Evolutionary conservation across 2,329 filamentous ascomycete species (phyloP).

Genomic region (Cordyceps cicadae): DNA sequence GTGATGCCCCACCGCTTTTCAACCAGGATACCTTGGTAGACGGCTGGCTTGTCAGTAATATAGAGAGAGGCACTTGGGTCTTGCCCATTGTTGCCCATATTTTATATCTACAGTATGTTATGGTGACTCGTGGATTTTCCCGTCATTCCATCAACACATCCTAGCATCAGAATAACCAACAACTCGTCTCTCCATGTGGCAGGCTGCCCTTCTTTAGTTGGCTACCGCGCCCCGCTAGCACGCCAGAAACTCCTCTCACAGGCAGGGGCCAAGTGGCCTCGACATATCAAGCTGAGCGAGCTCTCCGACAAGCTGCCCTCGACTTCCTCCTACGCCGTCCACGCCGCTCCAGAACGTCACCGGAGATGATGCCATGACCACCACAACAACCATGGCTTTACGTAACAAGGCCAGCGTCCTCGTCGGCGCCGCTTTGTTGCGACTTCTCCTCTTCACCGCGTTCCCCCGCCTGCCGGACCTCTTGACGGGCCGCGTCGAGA

Average conservation of each 20-base stretch:
- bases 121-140: too few relatives aligned
- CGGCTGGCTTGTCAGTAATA: too few relatives aligned
- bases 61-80: too few relatives aligned
- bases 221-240: slow-evolving; percentile 2
- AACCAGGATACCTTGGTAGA: too few relatives aligned
- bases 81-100: too few relatives aligned
- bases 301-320: not conserved
- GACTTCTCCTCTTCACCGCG: slow-evolving; percentile 68
- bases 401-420: slow-evolving; percentile 52
- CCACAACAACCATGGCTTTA: slow-evolving; percentile 29
- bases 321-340: not conserved
- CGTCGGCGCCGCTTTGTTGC: slow-evolving; percentile 64
- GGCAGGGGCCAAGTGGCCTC: slow-evolving; percentile 19
- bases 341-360: slow-evolving; percentile 3
- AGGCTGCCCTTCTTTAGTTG: not conserved
- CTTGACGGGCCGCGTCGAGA: slow-evolving; percentile 84
- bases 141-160: too few relatives aligned
- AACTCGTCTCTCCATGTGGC: not conserved
- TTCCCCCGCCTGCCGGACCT: slow-evolving; percentile 81
- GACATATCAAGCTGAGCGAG: slow-evolving; percentile 11
- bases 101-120: too few relatives aligned
- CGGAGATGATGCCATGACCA: slow-evolving; percentile 26
- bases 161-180: too few relatives aligned
- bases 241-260: not conserved
- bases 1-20: too few relatives aligned